Evolutionary conservation across 2,329 filamentous ascomycete species (phyloP), one percentile per base, ranked within the genome.

Genomic region (Blastomyces gilchristii): DNA sequence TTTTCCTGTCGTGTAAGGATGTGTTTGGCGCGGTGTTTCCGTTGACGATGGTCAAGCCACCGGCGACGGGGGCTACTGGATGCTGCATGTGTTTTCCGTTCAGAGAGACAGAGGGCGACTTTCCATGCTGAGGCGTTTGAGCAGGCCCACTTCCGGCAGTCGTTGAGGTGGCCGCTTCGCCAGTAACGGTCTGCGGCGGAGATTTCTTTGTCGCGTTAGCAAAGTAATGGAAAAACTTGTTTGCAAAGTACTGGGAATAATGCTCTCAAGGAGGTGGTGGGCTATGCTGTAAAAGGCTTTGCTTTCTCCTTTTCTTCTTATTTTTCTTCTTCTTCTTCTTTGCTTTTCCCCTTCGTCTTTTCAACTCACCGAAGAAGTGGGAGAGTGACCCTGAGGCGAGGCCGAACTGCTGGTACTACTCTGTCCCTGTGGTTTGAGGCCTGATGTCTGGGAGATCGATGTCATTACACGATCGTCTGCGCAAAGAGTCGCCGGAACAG

Each of bases 1-100:
- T 86, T 79, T 96, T 96, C 74, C 91, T 86, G 73, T 82, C 83
- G 80, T 97, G 92, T 70, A 91, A 87, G 59, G 76, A 71, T 64
- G 76, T 75, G 67, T 73, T 79, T 71, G 77, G 74, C 68, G 87
- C 86, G 63, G 67, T 69, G 66, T 66, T 66, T 71, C 90, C 90
- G 84, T 95, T 94, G 70, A 85, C 77, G 71, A 82, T 82, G 72
- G 81, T 81, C 66, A 87, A 82, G 68, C 80, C 79, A 74, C 81
- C 80, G 69, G 79, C 76, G 53, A 61, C 68, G 70, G 66, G 57
- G 65, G 25, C 28, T 62, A 63, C 67, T 69, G 68, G 63, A 47
- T 67, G 58, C 67, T 74, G 69, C 67, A 69, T 87, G 76, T 86
- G 81, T 79, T 88, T 89, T 83, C 90, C 90, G 83, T 96, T 96